Evolutionary conservation across 805 yeast genomes (phyloP), one percentile per base, ranked within the genome.

Genomic region (Yarrowia porcina): DNA sequence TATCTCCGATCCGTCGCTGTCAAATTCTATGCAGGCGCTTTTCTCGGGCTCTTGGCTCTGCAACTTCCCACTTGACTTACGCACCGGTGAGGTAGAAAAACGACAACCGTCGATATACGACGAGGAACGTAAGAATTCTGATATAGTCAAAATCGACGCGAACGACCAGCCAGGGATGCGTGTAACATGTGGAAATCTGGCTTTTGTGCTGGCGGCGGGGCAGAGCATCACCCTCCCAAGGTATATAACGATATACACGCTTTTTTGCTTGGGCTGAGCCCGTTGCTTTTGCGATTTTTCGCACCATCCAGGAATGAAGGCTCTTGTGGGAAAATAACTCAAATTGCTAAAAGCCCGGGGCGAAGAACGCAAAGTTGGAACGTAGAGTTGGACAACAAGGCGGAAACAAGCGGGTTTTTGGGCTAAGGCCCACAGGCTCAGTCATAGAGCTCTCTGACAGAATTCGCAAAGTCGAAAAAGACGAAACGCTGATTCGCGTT

Each of bases 301-400:
- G 52, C 36, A 45, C 52, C 52, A 17, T 47, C 28, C 20, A 47
- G 54, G 54, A 47, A 47, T 47, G 54, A 20, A 47, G 38, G 54
- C 54, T 45, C 54, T 20, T 11, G 15, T 20, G 54, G 39, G 52
- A 45, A 47, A 47, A 47, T 47, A 47, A 47, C 54, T 47, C 54
- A 47, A 47, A 32, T 20, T 30, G 28, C 27, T 32, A 47, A 21
- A 32, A 32, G 39, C 54, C 54, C 39, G 54, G 54, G 39, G 39
- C 54, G 52, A 45, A 45, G 35, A 45, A 45, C 52, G 52, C 52
- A 45, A 45, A 45, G 52, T 45, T 45, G 35, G 36, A 4, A 7
- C 7, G 12, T 32, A 32, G 54, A 47, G 38, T 47, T 47, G 17
- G 54, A 32, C 38, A 21, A 47, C 54, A 47, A 47, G 38, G 38